A percentile compares a stretch with the other conserved stretches of the same genome.
Evolutionary conservation across 768 basidiomycete genomes (phyloP).

Genomic region (Trichaptum fuscoviolaceum): DNA sequence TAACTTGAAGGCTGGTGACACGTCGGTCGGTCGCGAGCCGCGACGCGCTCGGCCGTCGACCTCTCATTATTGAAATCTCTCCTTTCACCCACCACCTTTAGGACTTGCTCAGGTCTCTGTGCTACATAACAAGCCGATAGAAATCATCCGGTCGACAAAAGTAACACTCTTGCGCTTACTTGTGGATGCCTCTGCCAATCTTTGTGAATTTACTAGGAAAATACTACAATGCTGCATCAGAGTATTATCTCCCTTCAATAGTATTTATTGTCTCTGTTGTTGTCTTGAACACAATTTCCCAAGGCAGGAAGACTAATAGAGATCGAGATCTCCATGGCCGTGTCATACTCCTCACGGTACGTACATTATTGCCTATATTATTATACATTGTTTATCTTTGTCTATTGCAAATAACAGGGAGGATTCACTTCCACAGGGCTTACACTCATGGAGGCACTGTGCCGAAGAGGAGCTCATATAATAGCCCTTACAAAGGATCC

Average conservation of each 20-base stretch:
- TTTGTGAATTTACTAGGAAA: neutral
- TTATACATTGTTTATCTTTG: neutral
- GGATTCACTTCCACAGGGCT: constrained; percentile 71
- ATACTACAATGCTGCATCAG: neutral
- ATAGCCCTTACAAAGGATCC: constrained; percentile 66
- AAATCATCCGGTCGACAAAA: too few relatives aligned
- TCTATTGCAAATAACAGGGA: constrained; percentile 40
- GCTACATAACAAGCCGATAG: too few relatives aligned
- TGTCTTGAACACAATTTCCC: constrained; percentile 18
- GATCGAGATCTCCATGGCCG: constrained; percentile 75
- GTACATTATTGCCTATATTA: constrained; percentile 16
- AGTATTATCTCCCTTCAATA: neutral
- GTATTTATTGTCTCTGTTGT: neutral
- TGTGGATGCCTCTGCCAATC: neutral
- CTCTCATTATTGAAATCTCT: too few relatives aligned
- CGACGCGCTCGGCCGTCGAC: too few relatives aligned
- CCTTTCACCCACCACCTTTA: too few relatives aligned
- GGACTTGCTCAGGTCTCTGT: too few relatives aligned
- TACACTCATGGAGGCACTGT: constrained; percentile 59
- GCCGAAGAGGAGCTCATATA: constrained; percentile 71
- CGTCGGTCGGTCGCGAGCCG: too few relatives aligned
- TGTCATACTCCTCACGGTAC: constrained; percentile 64
- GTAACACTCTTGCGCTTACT: too few relatives aligned
- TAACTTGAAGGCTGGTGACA: too few relatives aligned
- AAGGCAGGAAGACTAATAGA: constrained; percentile 64